Evolutionary conservation across 2,329 filamentous ascomycete species (phyloP), one percentile per base, ranked within the genome.

Genomic region (Dothideomycetes sp.): DNA sequence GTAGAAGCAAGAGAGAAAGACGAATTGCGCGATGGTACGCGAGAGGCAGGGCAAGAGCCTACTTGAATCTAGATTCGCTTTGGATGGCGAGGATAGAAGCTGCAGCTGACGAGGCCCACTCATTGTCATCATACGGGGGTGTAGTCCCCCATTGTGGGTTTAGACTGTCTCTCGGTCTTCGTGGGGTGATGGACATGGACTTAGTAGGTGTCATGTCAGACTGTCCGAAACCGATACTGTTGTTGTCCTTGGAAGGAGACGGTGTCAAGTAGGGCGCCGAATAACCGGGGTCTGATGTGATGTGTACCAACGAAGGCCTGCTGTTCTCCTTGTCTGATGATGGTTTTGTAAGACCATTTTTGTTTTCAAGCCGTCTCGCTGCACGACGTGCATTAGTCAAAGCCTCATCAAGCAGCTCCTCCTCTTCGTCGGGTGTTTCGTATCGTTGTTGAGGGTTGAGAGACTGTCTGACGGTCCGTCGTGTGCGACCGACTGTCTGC

Each of bases 381-480:
- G 80, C 84, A 46, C 76, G 77, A 53, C 81, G 80, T 0, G 87
- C 84, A 5, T 84, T 85, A 34, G 79, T 74, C 29, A 95, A 69
- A 15, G 80, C 87, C 62, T 98, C 91, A 51, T 95, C 88, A 8
- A 96, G 71, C 8, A 98, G 73, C 63, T 98, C 91, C 45, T 98
- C 91, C 57, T 96, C 89, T 62, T 98, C 91, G 53, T 94, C 88
- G 1, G 91, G 86, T 0, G 88, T 88, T 56, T 98, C 91, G 57
- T 96, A 95, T 47, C 85, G 81, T 53, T 84, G 82, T 34, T 83
- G 78, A 4, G 83, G 82, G 47, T 86, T 81, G 4, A 71, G 68
- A 11, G 84, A 80, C 58, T 71, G 68, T 46, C 76, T 72, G 33
- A 93, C 74, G 10, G 84, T 82, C 45, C 86, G 75, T 44, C 89